These are phyloP conservation scores for Stephania japonica DNA, from an alignment of 164 flowering plant species.

Conservation along the genomic window DNA sequence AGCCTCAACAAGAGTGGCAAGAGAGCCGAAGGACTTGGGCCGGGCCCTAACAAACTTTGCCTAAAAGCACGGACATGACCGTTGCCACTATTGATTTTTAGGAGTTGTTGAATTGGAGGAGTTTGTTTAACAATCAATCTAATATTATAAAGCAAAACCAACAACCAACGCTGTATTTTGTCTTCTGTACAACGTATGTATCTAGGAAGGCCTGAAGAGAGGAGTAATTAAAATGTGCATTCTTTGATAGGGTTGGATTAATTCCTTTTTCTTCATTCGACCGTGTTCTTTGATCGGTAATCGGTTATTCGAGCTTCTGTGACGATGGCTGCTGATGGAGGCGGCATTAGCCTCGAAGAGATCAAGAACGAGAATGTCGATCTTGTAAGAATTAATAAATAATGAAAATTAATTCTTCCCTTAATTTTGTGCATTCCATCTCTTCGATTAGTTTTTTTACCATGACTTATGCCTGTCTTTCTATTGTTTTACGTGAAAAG, in stretches of 20 bases:
- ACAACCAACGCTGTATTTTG: background rate
- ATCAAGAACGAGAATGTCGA: constrained; percentile 14
- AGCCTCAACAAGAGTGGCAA: background rate
- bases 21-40: constrained; percentile 1
- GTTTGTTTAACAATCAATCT: background rate
- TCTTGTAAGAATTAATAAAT: constrained; percentile 5
- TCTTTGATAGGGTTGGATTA: background rate
- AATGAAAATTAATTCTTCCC: background rate
- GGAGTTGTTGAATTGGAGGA: background rate
- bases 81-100: background rate
- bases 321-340: background rate
- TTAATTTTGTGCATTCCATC: constrained; percentile 8
- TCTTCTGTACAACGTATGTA: background rate
- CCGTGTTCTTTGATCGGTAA: background rate
- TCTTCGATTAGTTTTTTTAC: background rate
- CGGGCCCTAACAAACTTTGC: background rate
- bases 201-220: background rate
- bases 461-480: background rate
- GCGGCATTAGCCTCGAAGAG: constrained; percentile 9
- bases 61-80: background rate
- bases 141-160: background rate
- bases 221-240: background rate
- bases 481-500: background rate
- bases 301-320: background rate
- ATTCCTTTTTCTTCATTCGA: background rate